Base-by-base conservation (phyloP, 768 basidiomycete species). In the Tricholoma hemisulphureum region DNA sequence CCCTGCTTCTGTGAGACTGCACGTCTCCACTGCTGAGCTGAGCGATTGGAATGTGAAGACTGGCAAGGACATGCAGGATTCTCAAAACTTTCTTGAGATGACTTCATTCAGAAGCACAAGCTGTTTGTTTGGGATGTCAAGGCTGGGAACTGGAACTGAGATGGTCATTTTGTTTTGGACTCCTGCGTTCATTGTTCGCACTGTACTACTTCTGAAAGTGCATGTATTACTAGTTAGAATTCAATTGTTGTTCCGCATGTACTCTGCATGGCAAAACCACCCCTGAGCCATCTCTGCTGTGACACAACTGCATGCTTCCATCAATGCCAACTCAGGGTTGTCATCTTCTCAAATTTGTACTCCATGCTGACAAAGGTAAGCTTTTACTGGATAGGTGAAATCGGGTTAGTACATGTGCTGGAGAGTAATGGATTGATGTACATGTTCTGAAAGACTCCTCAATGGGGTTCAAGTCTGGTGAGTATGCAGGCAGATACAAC, bases 401-500 rank as follows among this genome's bases (percentile, higher is more conserved):
- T 6, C 29, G n/a, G 10, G 21, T 43, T 4, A 43, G 21, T 4
- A 67, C 35, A 28, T 56, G 61, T 8, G 53, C 53, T 34, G 59
- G 45, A 13, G 20, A 14, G 23, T 6, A 28, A 45, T 20, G 14
- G 9, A 49, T 18, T 10, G 18, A 48, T 46, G 54, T 63, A 55
- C 58, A 53, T 32, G 55, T 32, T 39, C 60, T 64, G 51, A 75
- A 75, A 2, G 61, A 65, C 55, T 74, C 73, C 56, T 74, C 71
- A 55, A 75, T 75, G 2, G 71, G 73, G 50, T 73, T 75, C 31
- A 74, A 61, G 48, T 75, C 71, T 2, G 68, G 74, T 2, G 74
- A 76, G 56, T 75, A 75, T 0, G 71, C 60, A 8, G 71, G 73
- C 2, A 73, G 61, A 55, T 58, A 75, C 4, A 69, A 5, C 0